phyloP scores from a whole-genome alignment of 2,329 filamentous ascomycete genomes.

The Verticillium klebahnii region DNA sequence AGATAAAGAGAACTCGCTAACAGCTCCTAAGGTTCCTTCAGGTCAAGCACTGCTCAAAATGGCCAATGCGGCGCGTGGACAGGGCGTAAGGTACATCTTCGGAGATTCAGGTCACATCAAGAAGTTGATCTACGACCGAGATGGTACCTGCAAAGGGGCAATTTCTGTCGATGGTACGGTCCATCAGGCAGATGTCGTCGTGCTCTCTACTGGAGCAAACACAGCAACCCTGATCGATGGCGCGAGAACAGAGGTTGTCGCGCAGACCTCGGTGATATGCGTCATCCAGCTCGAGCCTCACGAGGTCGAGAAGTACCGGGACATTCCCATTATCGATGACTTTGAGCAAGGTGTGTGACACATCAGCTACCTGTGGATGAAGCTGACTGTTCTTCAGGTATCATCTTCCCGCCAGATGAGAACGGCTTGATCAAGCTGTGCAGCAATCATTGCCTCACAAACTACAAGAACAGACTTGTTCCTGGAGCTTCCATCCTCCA shows the following conservation, averaged over 20 bases:
- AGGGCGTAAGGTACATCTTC: conserved; percentile 22
- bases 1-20: neutral
- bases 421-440: conserved; percentile 46
- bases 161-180: conserved; percentile 39
- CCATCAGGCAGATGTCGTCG: conserved; percentile 52
- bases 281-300: conserved; percentile 56
- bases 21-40: conserved; percentile 9
- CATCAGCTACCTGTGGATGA: no score
- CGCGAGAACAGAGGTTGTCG: conserved; percentile 54
- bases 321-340: conserved; percentile 28
- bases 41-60: conserved; percentile 24
- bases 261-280: conserved; percentile 59
- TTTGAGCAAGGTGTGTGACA: conserved; percentile 11
- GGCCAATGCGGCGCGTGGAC: conserved; percentile 19
- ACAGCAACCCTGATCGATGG: conserved; percentile 55
- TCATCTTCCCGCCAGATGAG: conserved; percentile 51
- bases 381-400: conserved; percentile 19
- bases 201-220: conserved; percentile 66
- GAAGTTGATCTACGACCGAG: conserved; percentile 18
- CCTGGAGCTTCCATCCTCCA: conserved; percentile 14
- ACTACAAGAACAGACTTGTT: conserved; percentile 26
- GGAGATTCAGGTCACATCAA: conserved; percentile 16
- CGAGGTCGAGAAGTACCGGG: conserved; percentile 49
- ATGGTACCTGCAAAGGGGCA: conserved; percentile 36
- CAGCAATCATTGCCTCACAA: conserved; percentile 47